phyloP scores from a whole-genome alignment of 208 protist species.

The Angomonas desouzai region DNA sequence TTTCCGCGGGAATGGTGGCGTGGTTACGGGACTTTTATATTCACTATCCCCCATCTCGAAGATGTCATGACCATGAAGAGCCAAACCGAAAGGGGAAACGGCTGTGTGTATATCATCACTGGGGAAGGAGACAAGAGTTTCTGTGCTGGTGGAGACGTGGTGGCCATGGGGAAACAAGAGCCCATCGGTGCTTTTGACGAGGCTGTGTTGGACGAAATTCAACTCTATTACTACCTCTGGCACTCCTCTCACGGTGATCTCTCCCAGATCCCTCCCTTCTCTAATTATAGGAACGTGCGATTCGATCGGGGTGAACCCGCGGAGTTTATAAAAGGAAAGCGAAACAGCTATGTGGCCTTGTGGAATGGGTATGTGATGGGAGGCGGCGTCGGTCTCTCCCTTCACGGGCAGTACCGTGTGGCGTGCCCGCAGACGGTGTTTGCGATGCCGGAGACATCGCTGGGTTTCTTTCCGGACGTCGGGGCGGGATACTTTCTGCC shows the following conservation, averaged over 20 bases:
- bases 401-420: slow-evolving; percentile 66
- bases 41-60: slow-evolving; percentile 23
- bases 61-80: slow-evolving; percentile 2
- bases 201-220: slow-evolving; percentile 73
- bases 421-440: slow-evolving; percentile 74
- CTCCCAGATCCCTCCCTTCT: neutral
- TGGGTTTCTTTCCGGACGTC: slow-evolving; percentile 83
- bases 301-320: neutral
- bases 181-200: slow-evolving; percentile 20
- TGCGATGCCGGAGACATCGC: slow-evolving; percentile 83
- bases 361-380: slow-evolving; percentile 83
- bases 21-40: slow-evolving; percentile 33
- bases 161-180: slow-evolving; percentile 30
- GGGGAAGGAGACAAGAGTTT: slow-evolving; percentile 70
- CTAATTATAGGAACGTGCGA: neutral
- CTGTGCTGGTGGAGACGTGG: slow-evolving; percentile 83
- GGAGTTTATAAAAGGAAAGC: slow-evolving; percentile 13
- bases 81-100: neutral
- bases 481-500: slow-evolving; percentile 70
- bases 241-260: neutral
- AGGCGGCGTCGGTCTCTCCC: slow-evolving; percentile 72
- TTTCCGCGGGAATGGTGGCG: neutral
- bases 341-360: slow-evolving; percentile 57
- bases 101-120: slow-evolving; percentile 46
- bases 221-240: slow-evolving; percentile 58